Base-by-base conservation (phyloP, 2,329 filamentous ascomycete genomes). In the Penicillium sp. region DNA sequence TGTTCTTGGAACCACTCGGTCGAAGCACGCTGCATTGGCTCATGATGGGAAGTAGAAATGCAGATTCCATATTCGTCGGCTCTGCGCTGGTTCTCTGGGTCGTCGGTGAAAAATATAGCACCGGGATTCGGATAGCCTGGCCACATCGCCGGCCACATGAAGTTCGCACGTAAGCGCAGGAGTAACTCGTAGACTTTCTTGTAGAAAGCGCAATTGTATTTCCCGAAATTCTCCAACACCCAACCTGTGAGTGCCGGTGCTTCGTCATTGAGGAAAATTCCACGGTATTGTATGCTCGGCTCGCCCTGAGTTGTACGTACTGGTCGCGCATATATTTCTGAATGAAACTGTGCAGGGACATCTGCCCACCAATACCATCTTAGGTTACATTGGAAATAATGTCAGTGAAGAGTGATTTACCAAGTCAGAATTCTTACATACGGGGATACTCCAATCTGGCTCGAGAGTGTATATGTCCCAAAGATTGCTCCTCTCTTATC, bases 41-140 rank as follows among this genome's bases (percentile, higher is more conserved):
- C 90, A 1, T 86, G 91, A 74, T 92, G 90, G 10, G 87, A 90
- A 8, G 87, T 89, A 3, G 89, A 89, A 72, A 92, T 86, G 0
- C 92, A 89, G 60, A 92, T 86, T 44, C 88, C 89, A 72, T 87
- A 92, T n/a, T 88, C 88, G 68, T 92, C 88, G 0, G 89, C 88
- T 5, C 91, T 82, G 0, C 87, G 85, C 71, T 91, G 88, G 67
- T 88, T 92, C 33, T 83, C 81, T 2, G 85, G 81, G 70, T 92
- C 90, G 63, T 92, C 90, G 1, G 91, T 84, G 70, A 88, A 86
- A 70, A 92, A 90, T 83, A 91, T 91, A 65, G 83, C 85, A 6
- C 83, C 85, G 4, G 64, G 64, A n/a, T 65, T 65, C 3, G 64
- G 64, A n/a, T 65, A 65, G 4, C 64, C 64, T 0, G 64, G 64